Evolutionary conservation across 2,329 filamentous ascomycete species (phyloP).

Genomic region (Fusarium sp.): DNA sequence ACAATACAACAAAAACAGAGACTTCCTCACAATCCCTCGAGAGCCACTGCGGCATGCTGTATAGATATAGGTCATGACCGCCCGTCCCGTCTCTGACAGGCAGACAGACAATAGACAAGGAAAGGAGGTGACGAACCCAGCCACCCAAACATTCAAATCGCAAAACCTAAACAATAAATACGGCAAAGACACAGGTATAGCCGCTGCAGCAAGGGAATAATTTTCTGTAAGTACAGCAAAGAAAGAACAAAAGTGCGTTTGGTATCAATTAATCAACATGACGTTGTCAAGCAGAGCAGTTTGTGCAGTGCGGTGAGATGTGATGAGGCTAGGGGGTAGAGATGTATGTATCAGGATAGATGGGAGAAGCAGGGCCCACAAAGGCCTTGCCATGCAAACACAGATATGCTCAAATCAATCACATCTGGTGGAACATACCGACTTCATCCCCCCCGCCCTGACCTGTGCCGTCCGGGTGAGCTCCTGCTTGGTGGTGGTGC

Average conservation of each 20-base stretch:
- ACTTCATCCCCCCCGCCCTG: conserved; percentile 81
- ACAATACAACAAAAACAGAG: conserved; percentile 45
- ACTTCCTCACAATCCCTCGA: conserved; percentile 52
- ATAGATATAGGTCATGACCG: conserved; percentile 40
- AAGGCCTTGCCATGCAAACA: conserved; percentile 45
- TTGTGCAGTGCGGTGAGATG: conserved; percentile 28
- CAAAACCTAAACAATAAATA: conserved; percentile 22
- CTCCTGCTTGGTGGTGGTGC: conserved; percentile 71
- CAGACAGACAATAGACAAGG: conserved; percentile 28
- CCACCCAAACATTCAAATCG: conserved; percentile 26
- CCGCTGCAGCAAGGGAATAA: conserved; percentile 34
- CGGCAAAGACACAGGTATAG: conserved; percentile 41
- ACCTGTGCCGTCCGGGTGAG: conserved; percentile 61
- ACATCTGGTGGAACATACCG: conserved; percentile 99
- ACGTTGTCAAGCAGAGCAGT: conserved; percentile 42
- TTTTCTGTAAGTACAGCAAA: conserved; percentile 34
- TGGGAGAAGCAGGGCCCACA: conserved; percentile 33
- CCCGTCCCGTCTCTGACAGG: conserved; percentile 42
- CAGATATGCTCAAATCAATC: conserved; percentile 59
- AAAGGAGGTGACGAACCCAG: conserved; percentile 46
- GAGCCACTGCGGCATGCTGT: conserved; percentile 47
- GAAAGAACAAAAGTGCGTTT: conserved; percentile 41
- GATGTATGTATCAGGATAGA: conserved; percentile 32
- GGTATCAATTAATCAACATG: conserved; percentile 53
- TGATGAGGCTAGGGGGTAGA: conserved; percentile 14